These are phyloP conservation scores for Basidioascus undulatus DNA, from an alignment of 768 basidiomycete genomes.

Conservation along the genomic window DNA sequence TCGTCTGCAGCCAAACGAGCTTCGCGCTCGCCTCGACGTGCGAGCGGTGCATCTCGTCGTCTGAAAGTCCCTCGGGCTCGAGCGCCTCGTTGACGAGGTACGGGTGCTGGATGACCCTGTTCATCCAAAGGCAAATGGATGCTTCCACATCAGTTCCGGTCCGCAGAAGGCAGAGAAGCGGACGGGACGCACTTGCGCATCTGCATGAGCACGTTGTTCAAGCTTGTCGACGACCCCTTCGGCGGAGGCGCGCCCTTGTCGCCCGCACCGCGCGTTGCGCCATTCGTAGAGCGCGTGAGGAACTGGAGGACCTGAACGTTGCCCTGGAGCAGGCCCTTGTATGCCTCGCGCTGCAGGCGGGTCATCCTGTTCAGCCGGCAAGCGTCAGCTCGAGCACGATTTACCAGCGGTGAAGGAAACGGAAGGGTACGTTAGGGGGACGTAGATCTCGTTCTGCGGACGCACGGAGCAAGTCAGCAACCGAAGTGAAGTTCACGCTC, in stretches of 20 bases:
- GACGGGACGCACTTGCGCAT: constrained; percentile 40
- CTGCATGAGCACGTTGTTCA: constrained; percentile 73
- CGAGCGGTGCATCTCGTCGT: constrained; percentile 3
- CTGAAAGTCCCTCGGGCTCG: constrained; percentile 7
- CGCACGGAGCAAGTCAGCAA: constrained; percentile 15
- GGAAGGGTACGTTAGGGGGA: background rate
- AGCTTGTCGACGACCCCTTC: constrained; percentile 27
- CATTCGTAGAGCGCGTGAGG: background rate
- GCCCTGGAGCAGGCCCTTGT: constrained; percentile 40
- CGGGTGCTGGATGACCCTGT: too few relatives aligned
- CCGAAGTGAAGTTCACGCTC: background rate
- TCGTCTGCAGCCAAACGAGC: constrained; percentile 60
- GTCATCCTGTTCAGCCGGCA: constrained; percentile 66
- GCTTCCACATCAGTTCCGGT: too few relatives aligned
- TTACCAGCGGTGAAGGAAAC: background rate
- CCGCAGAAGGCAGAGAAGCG: constrained; percentile 1
- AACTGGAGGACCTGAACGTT: background rate
- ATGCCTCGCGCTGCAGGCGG: constrained; percentile 64
- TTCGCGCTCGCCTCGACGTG: constrained; percentile 24
- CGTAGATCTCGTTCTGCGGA: constrained; percentile 59
- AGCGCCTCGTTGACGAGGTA: constrained; percentile 13
- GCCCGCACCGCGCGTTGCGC: background rate
- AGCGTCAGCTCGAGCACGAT: constrained; percentile 15
- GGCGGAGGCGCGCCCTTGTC: background rate
- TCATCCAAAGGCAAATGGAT: background rate